A percentile compares a stretch with the other conserved stretches of the same genome.
Conservation (phyloP, 106 monocot genomes). For the Apostasia shenzhenica region DNA sequence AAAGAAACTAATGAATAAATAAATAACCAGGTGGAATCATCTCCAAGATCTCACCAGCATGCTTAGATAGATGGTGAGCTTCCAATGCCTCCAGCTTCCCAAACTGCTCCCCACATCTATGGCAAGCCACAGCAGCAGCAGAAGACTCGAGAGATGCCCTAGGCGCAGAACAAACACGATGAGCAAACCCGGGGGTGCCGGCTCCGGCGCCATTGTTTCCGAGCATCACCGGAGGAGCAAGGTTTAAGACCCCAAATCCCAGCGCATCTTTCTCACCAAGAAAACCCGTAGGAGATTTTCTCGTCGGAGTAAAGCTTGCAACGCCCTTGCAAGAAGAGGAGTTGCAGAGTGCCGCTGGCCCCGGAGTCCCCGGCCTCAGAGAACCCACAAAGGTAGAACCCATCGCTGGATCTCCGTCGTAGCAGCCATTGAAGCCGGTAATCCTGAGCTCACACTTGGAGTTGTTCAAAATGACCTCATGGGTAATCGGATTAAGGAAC, state of each 20-base stretch:
- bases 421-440: slow-evolving; percentile 37
- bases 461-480: slow-evolving; percentile 67
- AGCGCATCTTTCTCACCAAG: background rate
- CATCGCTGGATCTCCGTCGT: slow-evolving; percentile 6
- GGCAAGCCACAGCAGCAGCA: slow-evolving; percentile 38
- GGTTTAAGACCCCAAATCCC: background rate
- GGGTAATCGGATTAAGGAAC: slow-evolving; percentile 75
- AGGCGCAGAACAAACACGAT: background rate
- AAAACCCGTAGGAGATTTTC: slow-evolving; percentile 28
- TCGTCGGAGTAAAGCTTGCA: slow-evolving; percentile 30
- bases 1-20: too few relatives aligned
- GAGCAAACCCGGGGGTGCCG: background rate
- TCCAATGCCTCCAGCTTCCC: slow-evolving; percentile 72
- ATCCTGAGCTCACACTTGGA: slow-evolving; percentile 75
- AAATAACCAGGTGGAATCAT: too few relatives aligned
- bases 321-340: slow-evolving; percentile 25
- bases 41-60: slow-evolving; percentile 58
- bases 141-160: background rate
- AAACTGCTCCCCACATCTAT: slow-evolving; percentile 86
- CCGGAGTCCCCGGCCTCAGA: slow-evolving; percentile 80
- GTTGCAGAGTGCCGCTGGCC: slow-evolving; percentile 45
- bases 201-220: slow-evolving; percentile 17
- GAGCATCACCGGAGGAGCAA: slow-evolving; percentile 20
- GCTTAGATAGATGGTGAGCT: slow-evolving; percentile 85
- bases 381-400: slow-evolving; percentile 53